phyloP scores from a whole-genome alignment of 768 basidiomycete species.

The Podaxis sp. region DNA sequence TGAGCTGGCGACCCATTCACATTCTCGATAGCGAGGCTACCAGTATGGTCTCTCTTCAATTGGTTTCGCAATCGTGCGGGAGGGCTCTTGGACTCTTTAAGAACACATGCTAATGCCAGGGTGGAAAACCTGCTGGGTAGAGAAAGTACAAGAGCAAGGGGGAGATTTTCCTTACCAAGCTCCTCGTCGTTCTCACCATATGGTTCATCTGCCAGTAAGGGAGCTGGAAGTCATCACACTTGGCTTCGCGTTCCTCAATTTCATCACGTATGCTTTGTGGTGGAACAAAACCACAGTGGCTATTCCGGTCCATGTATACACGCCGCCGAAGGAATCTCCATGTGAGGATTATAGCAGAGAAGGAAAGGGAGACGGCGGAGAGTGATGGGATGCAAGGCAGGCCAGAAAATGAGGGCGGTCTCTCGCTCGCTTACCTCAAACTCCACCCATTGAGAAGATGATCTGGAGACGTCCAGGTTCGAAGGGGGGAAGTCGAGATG shows the following conservation, averaged over 20 bases:
- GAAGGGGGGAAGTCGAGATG: too few relatives aligned
- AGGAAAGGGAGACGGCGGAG: background rate
- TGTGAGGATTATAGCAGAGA: background rate
- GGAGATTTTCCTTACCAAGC: constrained; percentile 19
- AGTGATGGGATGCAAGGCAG: too few relatives aligned
- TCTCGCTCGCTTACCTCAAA: too few relatives aligned
- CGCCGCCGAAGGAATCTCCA: background rate
- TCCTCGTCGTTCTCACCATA: constrained; percentile 13
- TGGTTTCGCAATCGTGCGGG: too few relatives aligned
- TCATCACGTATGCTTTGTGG: constrained; percentile 2
- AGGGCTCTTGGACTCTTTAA: constrained; percentile 1
- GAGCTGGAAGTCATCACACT: constrained; percentile 7
- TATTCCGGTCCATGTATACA: background rate
- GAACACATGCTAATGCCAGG: too few relatives aligned
- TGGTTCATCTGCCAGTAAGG: constrained; percentile 15
- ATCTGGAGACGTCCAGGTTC: too few relatives aligned
- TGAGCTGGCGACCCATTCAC: background rate
- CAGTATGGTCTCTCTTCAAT: background rate
- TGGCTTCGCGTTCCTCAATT: constrained; percentile 2
- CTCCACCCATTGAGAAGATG: too few relatives aligned
- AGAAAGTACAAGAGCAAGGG: constrained; percentile 17
- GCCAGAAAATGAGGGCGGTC: too few relatives aligned
- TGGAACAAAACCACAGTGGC: constrained; percentile 1
- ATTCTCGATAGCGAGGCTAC: background rate
- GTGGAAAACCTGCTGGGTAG: background rate